A percentile compares a stretch with the other conserved stretches of the same genome.
Conservation (phyloP, 2,329 filamentous ascomycete genomes). For the Botrytis tulipae region DNA sequence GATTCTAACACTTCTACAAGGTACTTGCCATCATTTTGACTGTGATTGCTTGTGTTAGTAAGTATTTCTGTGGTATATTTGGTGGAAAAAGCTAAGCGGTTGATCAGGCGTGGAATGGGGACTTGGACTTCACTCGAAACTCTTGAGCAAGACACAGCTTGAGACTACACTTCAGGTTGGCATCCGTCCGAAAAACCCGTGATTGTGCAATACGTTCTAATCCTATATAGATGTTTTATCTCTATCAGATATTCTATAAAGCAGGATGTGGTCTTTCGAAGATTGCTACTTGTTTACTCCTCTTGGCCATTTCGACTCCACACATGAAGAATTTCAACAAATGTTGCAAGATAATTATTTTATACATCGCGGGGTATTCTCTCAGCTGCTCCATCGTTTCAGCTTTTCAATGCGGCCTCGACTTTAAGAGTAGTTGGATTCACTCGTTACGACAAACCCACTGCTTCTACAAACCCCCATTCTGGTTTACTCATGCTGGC, state of each 20-base stretch:
- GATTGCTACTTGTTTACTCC: constrained; percentile 23
- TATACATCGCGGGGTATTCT: constrained; percentile 21
- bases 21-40: constrained; percentile 5
- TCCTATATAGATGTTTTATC: constrained; percentile 24
- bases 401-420: constrained; percentile 24
- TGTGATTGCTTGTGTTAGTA: constrained; percentile 13
- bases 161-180: constrained; percentile 10
- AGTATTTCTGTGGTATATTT: not conserved
- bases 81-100: not conserved
- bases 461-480: constrained; percentile 24
- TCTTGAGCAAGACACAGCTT: constrained; percentile 2
- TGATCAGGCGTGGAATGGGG: constrained; percentile 8
- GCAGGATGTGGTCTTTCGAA: constrained; percentile 24
- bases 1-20: not conserved
- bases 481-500: constrained; percentile 25
- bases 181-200: no score
- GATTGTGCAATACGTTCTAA: constrained; percentile 10
- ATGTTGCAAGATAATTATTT: constrained; percentile 21
- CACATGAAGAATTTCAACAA: constrained; percentile 23
- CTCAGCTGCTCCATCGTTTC: constrained; percentile 22
- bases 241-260: constrained; percentile 28
- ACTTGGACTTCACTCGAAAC: constrained; percentile 1
- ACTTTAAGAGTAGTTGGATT: constrained; percentile 23
- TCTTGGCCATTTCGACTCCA: constrained; percentile 25
- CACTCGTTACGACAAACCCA: constrained; percentile 19